A percentile compares a stretch with the other conserved stretches of the same genome.
Evolutionary conservation across 169 alveolate genomes (phyloP).

Genomic region (Eimeria acervulina): DNA sequence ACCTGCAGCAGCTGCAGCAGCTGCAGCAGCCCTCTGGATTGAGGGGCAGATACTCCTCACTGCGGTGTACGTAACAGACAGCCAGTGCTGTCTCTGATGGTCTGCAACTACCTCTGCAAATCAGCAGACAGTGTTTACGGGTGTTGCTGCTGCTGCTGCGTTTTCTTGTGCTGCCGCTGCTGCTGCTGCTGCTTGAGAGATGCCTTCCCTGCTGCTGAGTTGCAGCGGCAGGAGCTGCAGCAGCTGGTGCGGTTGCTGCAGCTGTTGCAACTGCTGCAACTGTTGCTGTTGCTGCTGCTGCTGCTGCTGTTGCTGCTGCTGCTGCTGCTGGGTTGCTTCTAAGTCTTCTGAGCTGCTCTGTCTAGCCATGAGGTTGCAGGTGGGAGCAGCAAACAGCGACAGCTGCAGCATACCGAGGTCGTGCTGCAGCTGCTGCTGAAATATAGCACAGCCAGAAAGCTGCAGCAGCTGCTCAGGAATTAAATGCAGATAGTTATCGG

Average conservation of each 20-base stretch:
- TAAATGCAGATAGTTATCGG: neutral
- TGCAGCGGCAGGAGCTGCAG: too few relatives aligned
- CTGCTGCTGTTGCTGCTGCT: neutral
- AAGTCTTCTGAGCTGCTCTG: neutral
- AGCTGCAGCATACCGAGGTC: constrained; percentile 53
- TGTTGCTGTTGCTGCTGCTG: constrained; percentile 28
- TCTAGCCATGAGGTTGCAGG: neutral
- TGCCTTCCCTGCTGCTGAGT: too few relatives aligned
- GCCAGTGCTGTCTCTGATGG: neutral
- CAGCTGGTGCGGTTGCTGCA: neutral
- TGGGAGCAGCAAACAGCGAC: constrained; percentile 59
- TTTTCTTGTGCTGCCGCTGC: too few relatives aligned
- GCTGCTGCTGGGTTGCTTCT: neutral
- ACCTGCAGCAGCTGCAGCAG: neutral
- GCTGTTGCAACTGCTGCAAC: neutral
- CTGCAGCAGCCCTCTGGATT: too few relatives aligned
- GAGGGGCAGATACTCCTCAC: too few relatives aligned
- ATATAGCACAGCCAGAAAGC: constrained; percentile 5
- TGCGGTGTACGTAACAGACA: neutral
- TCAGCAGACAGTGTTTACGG: neutral
- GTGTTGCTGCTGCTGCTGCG: neutral
- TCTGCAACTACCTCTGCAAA: neutral
- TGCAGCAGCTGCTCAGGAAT: constrained; percentile 1
- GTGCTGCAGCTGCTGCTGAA: constrained; percentile 66
- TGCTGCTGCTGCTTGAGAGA: too few relatives aligned